phyloP scores from a whole-genome alignment of 2,329 filamentous ascomycete species.

The Arthroderma sp. region DNA sequence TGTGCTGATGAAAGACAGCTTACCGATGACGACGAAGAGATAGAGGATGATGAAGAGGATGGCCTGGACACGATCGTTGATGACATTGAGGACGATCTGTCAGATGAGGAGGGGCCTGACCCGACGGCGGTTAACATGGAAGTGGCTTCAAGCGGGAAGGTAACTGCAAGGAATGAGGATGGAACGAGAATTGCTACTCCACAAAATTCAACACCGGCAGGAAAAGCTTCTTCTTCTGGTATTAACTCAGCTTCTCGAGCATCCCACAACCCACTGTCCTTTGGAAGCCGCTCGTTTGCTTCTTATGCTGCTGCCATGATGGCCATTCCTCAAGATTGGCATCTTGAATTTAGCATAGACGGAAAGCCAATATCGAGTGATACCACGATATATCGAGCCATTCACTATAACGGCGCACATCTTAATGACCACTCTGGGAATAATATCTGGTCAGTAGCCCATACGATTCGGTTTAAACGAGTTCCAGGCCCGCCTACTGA shows the following conservation, averaged over 20 bases:
- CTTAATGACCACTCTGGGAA: slow-evolving; percentile 55
- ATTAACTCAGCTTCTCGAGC: slow-evolving; percentile 28
- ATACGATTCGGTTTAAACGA: slow-evolving; percentile 82
- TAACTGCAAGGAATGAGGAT: slow-evolving; percentile 84
- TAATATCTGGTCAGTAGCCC: slow-evolving; percentile 79
- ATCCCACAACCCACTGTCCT: slow-evolving; percentile 40
- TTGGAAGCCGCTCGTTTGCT: slow-evolving; percentile 47
- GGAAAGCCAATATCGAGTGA: slow-evolving; percentile 74
- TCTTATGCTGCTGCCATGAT: slow-evolving; percentile 75
- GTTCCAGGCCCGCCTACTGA: slow-evolving; percentile 67
- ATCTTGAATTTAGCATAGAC: slow-evolving; percentile 87
- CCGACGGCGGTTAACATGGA: slow-evolving; percentile 86
- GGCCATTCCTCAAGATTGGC: slow-evolving; percentile 78
- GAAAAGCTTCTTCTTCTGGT: slow-evolving; percentile 25
- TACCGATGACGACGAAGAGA: slow-evolving; percentile 53
- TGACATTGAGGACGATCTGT: slow-evolving; percentile 73
- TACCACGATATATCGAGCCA: slow-evolving; percentile 89
- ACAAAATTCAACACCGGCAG: slow-evolving; percentile 43
- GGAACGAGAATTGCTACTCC: slow-evolving; percentile 78
- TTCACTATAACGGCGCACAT: slow-evolving; percentile 55
- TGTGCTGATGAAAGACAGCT: slow-evolving; percentile 86
- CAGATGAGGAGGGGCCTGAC: slow-evolving; percentile 59
- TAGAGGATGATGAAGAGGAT: slow-evolving; percentile 38
- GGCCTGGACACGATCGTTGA: slow-evolving; percentile 80
- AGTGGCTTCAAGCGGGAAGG: slow-evolving; percentile 69